These are phyloP conservation scores for Inga laurina DNA, from an alignment of 306 rosid species.

Conservation along the genomic window DNA sequence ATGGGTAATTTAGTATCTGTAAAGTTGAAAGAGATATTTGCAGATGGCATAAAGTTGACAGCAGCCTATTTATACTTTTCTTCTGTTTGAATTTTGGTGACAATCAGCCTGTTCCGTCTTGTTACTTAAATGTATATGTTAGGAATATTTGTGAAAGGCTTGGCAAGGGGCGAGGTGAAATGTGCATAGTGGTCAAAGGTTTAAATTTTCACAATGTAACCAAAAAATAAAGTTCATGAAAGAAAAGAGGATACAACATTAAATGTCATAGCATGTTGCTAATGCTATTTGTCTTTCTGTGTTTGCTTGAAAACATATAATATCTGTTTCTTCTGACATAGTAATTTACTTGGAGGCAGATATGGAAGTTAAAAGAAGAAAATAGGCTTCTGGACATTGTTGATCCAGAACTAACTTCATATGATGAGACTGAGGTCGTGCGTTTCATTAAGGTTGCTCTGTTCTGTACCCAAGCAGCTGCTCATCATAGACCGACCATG, in stretches of 20 bases:
- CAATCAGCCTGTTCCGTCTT: background rate
- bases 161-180: background rate
- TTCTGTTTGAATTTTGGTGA: no score
- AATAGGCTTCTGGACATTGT: conserved; percentile 66
- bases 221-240: background rate
- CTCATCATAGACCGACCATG: conserved; percentile 79
- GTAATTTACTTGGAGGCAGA: conserved; percentile 43
- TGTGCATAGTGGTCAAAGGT: no score
- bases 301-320: background rate
- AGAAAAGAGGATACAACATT: conserved; percentile 5
- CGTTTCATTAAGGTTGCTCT: conserved; percentile 72
- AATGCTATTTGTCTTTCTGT: background rate
- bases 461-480: conserved; percentile 79
- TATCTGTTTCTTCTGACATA: background rate
- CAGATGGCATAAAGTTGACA: background rate
- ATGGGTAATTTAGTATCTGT: background rate
- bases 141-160: background rate
- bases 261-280: background rate
- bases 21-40: background rate
- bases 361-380: conserved; percentile 75
- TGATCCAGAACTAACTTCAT: conserved; percentile 59
- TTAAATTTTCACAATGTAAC: background rate
- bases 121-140: no score
- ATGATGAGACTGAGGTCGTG: conserved; percentile 55
- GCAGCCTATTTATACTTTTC: background rate